Evolutionary conservation across 768 basidiomycete species (phyloP).

Genomic region (Kwoniella newhampshirensis): DNA sequence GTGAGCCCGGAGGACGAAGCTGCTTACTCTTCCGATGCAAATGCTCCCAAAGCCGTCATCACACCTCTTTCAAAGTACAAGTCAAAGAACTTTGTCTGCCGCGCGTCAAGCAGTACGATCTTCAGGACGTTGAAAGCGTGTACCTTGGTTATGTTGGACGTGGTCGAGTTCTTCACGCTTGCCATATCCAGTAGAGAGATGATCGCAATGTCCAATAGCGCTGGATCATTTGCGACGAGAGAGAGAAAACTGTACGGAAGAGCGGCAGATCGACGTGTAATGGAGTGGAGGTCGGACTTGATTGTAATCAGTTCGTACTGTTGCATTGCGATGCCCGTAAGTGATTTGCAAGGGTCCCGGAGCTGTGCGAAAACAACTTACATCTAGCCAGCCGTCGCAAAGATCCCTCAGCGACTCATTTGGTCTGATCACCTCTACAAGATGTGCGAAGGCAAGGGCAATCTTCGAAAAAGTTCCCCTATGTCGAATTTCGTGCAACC

Average conservation of each 20-base stretch:
- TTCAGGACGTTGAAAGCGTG: slow-evolving; percentile 51
- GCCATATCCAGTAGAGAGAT: slow-evolving; percentile 32
- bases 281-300: slow-evolving; percentile 36
- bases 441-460: slow-evolving; percentile 36
- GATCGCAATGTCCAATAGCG: slow-evolving; percentile 37
- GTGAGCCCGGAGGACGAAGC: not conserved
- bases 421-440: slow-evolving; percentile 34
- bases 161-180: slow-evolving; percentile 21
- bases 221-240: slow-evolving; percentile 32
- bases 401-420: slow-evolving; percentile 13
- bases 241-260: slow-evolving; percentile 48
- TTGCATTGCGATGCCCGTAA: not conserved
- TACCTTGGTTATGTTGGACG: slow-evolving; percentile 45
- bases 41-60: slow-evolving; percentile 42
- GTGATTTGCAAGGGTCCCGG: not conserved
- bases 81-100: slow-evolving; percentile 38
- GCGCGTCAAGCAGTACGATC: slow-evolving; percentile 47
- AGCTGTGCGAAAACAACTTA: slow-evolving; percentile 14
- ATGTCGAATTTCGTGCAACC: slow-evolving; percentile 52
- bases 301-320: slow-evolving; percentile 44
- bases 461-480: slow-evolving; percentile 52
- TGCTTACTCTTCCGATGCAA: slow-evolving; percentile 46
- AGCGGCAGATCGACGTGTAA: slow-evolving; percentile 49
- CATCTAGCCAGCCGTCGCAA: slow-evolving; percentile 41
- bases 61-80: slow-evolving; percentile 44